Evolutionary conservation across 2,329 filamentous ascomycete species (phyloP).

Genomic region (Aureobasidium pullulans): DNA sequence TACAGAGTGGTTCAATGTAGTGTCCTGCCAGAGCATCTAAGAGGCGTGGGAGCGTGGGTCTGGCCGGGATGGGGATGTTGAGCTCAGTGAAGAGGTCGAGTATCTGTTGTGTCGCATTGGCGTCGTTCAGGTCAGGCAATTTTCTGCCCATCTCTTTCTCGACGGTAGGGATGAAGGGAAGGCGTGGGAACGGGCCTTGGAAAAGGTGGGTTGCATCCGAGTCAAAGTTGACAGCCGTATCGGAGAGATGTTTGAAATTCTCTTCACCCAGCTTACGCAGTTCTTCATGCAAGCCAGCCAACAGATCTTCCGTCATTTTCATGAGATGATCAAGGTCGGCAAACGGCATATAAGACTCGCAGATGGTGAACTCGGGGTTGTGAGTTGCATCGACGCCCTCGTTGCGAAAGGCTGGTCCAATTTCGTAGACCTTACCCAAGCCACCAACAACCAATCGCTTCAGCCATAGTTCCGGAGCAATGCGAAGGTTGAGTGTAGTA

Average conservation of each 20-base stretch:
- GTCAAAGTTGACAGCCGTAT: constrained; percentile 28
- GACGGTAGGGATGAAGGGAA: constrained; percentile 78
- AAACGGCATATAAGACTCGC: constrained; percentile 91
- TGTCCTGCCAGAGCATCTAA: constrained; percentile 71
- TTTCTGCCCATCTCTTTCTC: constrained; percentile 58
- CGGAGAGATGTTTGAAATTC: not conserved
- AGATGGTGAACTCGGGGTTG: constrained; percentile 95
- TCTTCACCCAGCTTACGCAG: constrained; percentile 24
- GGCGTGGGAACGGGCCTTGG: constrained; percentile 48
- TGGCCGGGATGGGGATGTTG: constrained; percentile 42
- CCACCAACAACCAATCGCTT: constrained; percentile 87
- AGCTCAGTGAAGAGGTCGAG: constrained; percentile 47
- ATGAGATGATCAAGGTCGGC: constrained; percentile 70
- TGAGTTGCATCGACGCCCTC: constrained; percentile 82
- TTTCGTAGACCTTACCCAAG: constrained; percentile 83
- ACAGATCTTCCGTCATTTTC: constrained; percentile 62
- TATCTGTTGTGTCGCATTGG: constrained; percentile 53
- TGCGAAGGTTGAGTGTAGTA: constrained; percentile 67
- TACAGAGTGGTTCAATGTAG: constrained; percentile 73
- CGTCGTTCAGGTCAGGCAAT: constrained; percentile 42
- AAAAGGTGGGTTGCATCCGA: constrained; percentile 34
- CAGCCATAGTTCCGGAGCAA: constrained; percentile 91
- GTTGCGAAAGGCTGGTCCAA: constrained; percentile 87
- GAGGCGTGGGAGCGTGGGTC: constrained; percentile 57
- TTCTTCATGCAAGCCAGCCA: constrained; percentile 50